phyloP scores from a whole-genome alignment of 495 filamentous ascomycete genomes.

The Lineolata rhizophorae region DNA sequence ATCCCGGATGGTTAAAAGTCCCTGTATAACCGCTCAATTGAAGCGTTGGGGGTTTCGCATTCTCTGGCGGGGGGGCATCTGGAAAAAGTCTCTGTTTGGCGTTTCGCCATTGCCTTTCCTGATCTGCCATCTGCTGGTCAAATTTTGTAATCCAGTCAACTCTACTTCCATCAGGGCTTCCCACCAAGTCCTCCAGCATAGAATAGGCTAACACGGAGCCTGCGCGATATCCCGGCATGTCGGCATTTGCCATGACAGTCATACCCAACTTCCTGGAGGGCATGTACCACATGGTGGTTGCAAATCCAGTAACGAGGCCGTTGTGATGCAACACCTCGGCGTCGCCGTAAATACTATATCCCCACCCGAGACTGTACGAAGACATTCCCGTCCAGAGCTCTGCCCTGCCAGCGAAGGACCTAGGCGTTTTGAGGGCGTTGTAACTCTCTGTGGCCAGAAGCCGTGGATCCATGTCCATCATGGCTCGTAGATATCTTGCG shows the following conservation, averaged over 20 bases:
- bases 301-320: not conserved
- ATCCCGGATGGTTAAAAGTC: not conserved
- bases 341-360: not conserved
- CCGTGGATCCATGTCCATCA: not conserved
- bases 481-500: constrained; percentile 1
- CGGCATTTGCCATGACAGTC: not conserved
- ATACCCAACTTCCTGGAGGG: not conserved
- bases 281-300: not conserved
- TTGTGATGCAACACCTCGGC: not conserved
- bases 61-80: not conserved
- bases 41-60: not conserved
- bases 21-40: not conserved
- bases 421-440: not conserved
- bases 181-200: not conserved
- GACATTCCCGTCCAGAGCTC: not conserved
- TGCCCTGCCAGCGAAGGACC: not conserved
- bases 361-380: not conserved
- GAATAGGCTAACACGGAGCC: not conserved
- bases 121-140: not conserved
- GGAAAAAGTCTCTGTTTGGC: not conserved
- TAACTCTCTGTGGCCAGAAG: not conserved
- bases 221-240: not conserved
- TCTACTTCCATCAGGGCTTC: not conserved
- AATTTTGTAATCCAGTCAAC: not conserved
- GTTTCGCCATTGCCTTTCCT: not conserved